Evolutionary conservation across 768 basidiomycete genomes (phyloP), one percentile per base, ranked within the genome.

Genomic region (Pisolithus sp.): DNA sequence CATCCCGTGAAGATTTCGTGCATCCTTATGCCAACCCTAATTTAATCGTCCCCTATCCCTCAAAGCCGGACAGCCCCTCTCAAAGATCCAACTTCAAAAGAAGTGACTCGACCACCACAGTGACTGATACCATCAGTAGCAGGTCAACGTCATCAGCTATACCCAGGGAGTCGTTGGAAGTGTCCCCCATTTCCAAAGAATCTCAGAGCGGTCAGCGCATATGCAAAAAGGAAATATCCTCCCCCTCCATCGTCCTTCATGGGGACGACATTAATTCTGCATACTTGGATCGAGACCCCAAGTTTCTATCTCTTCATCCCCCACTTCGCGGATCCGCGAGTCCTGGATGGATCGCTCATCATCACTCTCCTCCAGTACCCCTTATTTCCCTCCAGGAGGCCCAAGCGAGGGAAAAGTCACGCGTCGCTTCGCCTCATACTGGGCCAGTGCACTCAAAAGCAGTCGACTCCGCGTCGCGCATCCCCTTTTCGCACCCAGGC

Each of bases 11-110:
- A 18, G 67, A 70, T 17, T 75, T 71, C 51, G 61, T 77, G 37
- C 89, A 91, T 69, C 89, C 89, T 24, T 91, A 89, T 63, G 89
- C 89, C 48, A 89, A 90, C 59, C 87, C 88, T 7, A 84, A 89
- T 55, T 70, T 86, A 42, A 78, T 77, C 30, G 45, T 69, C 36
- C 65, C 70, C 46, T 63, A 73, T 50, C 58, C 71, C 42, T 70
- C 71, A 45, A 58, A 59, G 50, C 59, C 62, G 24, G 55, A 62
- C 44, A 58, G 53, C 51, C 62, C 68, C 36, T 61, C 68, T 38
- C 56, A 61, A 30, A 64, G 65, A 12, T 50, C 70, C 46, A 53
- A 59, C 49, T 63, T 67, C 51, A 61, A 62, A 30, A 73, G 74
- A 20, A 80, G 75, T 52, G 78, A 81, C 52, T 81, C 83, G 20